A percentile compares a stretch with the other conserved stretches of the same genome.
These are phyloP conservation scores for Chrysopogon serrulatus DNA, from an alignment of 176 grass and related monocot genomes.

Conservation along the genomic window DNA sequence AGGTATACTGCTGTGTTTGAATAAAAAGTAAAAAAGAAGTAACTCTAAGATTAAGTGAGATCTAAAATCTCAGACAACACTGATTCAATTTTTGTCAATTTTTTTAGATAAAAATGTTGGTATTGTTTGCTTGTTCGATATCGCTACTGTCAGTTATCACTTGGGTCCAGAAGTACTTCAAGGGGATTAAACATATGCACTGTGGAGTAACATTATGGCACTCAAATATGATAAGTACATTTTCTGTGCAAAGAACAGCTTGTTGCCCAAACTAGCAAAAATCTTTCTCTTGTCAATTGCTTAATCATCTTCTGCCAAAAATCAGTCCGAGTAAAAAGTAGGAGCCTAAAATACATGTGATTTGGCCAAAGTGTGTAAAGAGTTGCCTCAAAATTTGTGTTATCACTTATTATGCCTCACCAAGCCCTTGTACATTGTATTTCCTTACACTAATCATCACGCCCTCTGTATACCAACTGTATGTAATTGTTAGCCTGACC, in stretches of 20 bases:
- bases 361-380: not conserved
- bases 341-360: not conserved
- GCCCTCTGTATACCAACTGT: not conserved
- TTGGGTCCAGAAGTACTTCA: not conserved
- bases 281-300: not conserved
- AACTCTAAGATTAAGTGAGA: not conserved
- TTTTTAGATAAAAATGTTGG: not conserved
- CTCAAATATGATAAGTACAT: not conserved
- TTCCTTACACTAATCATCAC: not conserved
- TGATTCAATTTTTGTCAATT: not conserved
- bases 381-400: not conserved
- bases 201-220: not conserved
- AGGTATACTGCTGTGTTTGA: not conserved
- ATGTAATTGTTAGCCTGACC: not conserved
- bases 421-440: not conserved
- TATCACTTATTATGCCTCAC: not conserved
- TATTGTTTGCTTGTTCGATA: not conserved
- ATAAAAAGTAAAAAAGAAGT: not conserved
- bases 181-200: not conserved
- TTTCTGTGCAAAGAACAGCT: not conserved
- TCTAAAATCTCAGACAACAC: not conserved
- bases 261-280: not conserved
- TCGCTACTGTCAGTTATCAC: not conserved
- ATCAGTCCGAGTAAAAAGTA: not conserved
- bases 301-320: not conserved